Conservation (phyloP, 176 grass and related monocot species). For the Cymbopogon citratus region DNA sequence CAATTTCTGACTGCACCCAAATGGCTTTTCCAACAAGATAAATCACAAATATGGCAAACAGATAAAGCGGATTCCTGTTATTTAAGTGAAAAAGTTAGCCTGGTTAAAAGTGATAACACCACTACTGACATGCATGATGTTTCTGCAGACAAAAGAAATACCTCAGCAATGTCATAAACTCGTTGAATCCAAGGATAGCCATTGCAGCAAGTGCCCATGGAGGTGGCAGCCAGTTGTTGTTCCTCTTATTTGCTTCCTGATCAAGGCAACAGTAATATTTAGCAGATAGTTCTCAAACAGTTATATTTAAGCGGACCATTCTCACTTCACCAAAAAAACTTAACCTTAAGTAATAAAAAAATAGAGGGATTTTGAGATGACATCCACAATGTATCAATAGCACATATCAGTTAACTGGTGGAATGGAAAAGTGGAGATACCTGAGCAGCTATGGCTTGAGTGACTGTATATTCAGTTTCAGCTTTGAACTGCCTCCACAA, state of each 20-base stretch:
- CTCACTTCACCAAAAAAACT: background rate
- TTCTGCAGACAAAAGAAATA: constrained; percentile 27
- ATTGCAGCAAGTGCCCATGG: constrained; percentile 92
- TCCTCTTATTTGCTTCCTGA: constrained; percentile 91
- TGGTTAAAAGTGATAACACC: background rate
- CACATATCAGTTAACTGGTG: background rate
- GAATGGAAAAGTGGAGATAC: constrained; percentile 24
- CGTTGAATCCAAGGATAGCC: constrained; percentile 87
- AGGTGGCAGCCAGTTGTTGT: constrained; percentile 92
- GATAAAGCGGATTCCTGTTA: constrained; percentile 69
- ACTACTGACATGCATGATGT: background rate
- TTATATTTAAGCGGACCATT: background rate
- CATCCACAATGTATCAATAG: background rate
- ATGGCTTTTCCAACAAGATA: constrained; percentile 87
- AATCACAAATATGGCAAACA: constrained; percentile 69
- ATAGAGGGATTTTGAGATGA: background rate
- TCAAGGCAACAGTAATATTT: constrained; percentile 17
- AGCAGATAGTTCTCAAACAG: background rate
- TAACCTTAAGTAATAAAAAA: background rate
- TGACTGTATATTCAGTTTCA: constrained; percentile 84
- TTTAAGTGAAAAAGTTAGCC: constrained; percentile 22
- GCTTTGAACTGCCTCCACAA: constrained; percentile 89
- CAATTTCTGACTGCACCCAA: constrained; percentile 88
- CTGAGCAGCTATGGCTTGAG: constrained; percentile 85
- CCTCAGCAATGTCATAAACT: constrained; percentile 90